Conservation (phyloP, 164 flowering plant species). For the Hamamelis virginiana region DNA sequence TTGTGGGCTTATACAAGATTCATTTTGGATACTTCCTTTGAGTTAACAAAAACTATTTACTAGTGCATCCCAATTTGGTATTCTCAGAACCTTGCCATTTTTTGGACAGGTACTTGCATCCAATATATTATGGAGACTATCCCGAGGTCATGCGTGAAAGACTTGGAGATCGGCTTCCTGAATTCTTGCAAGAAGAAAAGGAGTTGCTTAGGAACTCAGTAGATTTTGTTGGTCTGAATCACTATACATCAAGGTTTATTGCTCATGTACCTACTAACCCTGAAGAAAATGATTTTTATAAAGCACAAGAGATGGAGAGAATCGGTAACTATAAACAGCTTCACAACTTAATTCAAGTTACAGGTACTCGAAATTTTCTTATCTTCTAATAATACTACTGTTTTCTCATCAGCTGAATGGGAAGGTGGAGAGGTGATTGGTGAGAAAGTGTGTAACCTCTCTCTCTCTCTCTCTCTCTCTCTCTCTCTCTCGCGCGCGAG, state of each 20-base stretch:
- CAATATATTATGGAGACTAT: constrained; percentile 79
- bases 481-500: constrained; percentile 4
- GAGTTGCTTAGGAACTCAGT: constrained; percentile 48
- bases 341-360: background rate
- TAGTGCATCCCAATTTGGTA: background rate
- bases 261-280: constrained; percentile 34
- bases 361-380: background rate
- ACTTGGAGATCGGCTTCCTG: constrained; percentile 74
- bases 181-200: constrained; percentile 63
- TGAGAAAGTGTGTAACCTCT: constrained; percentile 51
- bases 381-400: constrained; percentile 8
- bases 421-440: constrained; percentile 70
- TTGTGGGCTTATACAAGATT: background rate
- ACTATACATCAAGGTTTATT: constrained; percentile 80
- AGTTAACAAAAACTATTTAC: background rate
- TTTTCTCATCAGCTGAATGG: constrained; percentile 49
- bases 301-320: constrained; percentile 60
- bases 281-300: constrained; percentile 46
- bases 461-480: constrained; percentile 19
- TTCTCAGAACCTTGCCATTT: background rate
- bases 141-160: constrained; percentile 74
- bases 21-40: background rate
- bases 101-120: constrained; percentile 70
- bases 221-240: constrained; percentile 89
- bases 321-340: constrained; percentile 41